Conservation (phyloP, 2,329 filamentous ascomycete species). For the Waltergamsia citrina region DNA sequence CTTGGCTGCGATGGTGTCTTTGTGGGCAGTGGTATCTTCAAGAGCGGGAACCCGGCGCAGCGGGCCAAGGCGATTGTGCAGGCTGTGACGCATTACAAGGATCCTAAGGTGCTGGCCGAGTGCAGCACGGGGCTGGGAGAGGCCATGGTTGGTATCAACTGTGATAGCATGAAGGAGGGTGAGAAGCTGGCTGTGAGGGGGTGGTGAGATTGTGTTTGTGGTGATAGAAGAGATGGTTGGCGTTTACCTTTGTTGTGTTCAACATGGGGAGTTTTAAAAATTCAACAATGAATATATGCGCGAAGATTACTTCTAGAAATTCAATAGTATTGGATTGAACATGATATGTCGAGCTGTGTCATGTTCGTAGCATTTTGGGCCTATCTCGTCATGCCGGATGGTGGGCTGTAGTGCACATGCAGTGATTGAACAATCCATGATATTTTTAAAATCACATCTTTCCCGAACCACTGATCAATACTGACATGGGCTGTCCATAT, state of each 20-base stretch:
- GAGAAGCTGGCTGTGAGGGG: constrained; percentile 81
- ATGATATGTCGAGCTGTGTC: no score
- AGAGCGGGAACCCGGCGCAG: constrained; percentile 83
- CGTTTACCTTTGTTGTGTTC: not conserved
- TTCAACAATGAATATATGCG: not conserved
- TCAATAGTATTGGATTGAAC: no score
- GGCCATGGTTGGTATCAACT: constrained; percentile 96
- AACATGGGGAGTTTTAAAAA: not conserved
- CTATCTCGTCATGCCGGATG: no score
- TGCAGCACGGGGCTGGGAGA: constrained; percentile 86
- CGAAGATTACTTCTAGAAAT: not conserved
- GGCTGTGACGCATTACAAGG: constrained; percentile 83
- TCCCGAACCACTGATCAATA: no score
- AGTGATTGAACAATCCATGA: no score
- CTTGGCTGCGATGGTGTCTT: constrained; percentile 96
- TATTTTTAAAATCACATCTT: no score
- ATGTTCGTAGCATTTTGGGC: no score
- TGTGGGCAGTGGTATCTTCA: constrained; percentile 95
- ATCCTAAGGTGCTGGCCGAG: constrained; percentile 77
- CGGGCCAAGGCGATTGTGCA: constrained; percentile 90
- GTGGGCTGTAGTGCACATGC: no score
- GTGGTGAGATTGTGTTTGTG: constrained; percentile 54
- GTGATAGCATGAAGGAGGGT: constrained; percentile 62
- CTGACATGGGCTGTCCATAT: no score
- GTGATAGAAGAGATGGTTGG: no score